A percentile compares a stretch with the other conserved stretches of the same genome.
These are phyloP conservation scores for Hanseniaspora hatyaiensis DNA, from an alignment of 805 yeast species.

Conservation along the genomic window DNA sequence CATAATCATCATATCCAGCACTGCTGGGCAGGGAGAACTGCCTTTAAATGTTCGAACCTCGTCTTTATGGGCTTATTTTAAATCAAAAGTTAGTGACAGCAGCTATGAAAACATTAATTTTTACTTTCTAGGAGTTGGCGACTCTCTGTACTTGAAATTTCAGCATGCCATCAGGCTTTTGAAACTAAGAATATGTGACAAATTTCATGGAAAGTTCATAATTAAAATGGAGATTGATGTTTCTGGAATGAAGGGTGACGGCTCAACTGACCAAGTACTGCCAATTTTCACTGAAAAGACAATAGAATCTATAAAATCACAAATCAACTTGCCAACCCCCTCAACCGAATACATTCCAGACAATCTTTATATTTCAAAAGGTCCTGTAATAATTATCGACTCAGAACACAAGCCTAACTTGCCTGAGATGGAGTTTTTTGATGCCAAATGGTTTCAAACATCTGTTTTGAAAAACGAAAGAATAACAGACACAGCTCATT, in stretches of 20 bases:
- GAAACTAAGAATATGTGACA: slow-evolving; percentile 57
- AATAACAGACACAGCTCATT: slow-evolving; percentile 60
- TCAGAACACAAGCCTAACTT: no score
- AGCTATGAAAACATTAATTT: slow-evolving; percentile 37
- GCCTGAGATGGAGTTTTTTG: no score
- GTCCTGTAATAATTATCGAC: slow-evolving; percentile 23
- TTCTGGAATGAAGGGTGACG: slow-evolving; percentile 53
- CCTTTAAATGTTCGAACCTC: slow-evolving; percentile 54
- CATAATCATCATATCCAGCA: slow-evolving; percentile 49
- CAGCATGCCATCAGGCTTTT: slow-evolving; percentile 80
- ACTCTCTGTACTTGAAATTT: slow-evolving; percentile 77
- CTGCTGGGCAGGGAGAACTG: slow-evolving; percentile 91
- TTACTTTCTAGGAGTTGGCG: slow-evolving; percentile 84
- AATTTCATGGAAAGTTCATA: slow-evolving; percentile 54
- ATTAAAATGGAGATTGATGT: slow-evolving; percentile 86
- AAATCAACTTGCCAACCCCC: no score
- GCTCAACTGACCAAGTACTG: slow-evolving; percentile 35
- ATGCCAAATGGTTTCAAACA: no score
- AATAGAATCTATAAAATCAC: slow-evolving; percentile 24
- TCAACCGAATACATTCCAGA: slow-evolving; percentile 20
- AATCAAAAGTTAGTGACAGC: no score
- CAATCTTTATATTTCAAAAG: slow-evolving; percentile 25
- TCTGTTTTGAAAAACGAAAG: slow-evolving; percentile 44
- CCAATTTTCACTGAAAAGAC: slow-evolving; percentile 31
- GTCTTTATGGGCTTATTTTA: slow-evolving; percentile 58